These are phyloP conservation scores for Plasmodium vivax DNA, from an alignment of 169 alveolate species.

Conservation along the genomic window DNA sequence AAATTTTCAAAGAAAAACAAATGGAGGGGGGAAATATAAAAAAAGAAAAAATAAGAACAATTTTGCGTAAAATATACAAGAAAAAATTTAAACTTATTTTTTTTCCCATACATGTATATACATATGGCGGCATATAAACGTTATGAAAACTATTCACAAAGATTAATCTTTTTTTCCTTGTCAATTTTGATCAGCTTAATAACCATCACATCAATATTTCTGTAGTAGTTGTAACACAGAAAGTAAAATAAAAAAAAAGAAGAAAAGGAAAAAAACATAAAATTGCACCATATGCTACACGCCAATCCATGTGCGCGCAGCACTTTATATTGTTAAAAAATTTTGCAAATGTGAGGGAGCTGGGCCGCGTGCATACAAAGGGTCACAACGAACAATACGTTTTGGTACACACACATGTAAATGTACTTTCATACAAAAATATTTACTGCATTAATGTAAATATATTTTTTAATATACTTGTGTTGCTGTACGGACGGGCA, in stretches of 20 bases:
- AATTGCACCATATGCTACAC: neutral
- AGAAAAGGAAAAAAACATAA: neutral
- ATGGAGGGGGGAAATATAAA: neutral
- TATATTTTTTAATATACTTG: neutral
- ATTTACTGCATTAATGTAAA: neutral
- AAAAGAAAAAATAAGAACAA: neutral
- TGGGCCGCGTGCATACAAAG: neutral
- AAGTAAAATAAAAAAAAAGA: neutral
- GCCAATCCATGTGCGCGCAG: neutral
- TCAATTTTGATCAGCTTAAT: neutral
- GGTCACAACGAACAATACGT: neutral
- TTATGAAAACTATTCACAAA: neutral
- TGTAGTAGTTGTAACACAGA: neutral
- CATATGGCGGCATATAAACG: neutral
- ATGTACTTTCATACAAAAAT: neutral
- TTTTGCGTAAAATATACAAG: neutral
- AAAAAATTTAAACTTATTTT: neutral
- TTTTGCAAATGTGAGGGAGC: neutral
- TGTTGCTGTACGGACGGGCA: neutral
- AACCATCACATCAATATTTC: neutral
- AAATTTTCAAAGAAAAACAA: neutral
- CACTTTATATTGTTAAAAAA: neutral
- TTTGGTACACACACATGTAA: constrained; percentile 24
- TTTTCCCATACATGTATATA: neutral
- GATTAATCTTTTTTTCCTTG: neutral